Evolutionary conservation across 495 filamentous ascomycete genomes (phyloP).

Genomic region (Cairneyella variabilis): DNA sequence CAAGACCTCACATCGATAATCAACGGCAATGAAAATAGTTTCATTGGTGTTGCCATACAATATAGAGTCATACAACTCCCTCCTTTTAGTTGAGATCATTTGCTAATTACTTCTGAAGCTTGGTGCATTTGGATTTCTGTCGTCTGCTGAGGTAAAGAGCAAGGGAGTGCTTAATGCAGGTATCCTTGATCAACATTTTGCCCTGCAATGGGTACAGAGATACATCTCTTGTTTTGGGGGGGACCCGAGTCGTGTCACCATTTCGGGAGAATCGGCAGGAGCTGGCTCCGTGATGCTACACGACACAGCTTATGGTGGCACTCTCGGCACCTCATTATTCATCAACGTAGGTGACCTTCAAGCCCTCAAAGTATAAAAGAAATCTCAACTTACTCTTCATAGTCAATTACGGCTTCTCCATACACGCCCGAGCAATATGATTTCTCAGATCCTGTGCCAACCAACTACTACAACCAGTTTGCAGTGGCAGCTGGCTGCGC

Average conservation of each 20-base stretch:
- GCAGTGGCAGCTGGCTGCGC: conserved; percentile 47
- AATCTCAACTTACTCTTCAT: not conserved
- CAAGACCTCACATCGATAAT: conserved; percentile 41
- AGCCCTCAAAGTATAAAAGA: not conserved
- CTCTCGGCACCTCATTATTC: conserved; percentile 18
- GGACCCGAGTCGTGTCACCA: conserved; percentile 59
- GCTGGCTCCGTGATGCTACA: conserved; percentile 64
- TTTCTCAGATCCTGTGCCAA: conserved; percentile 48
- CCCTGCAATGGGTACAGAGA: conserved; percentile 69
- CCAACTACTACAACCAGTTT: conserved; percentile 53
- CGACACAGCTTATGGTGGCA: conserved; percentile 50
- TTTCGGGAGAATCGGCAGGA: conserved; percentile 69
- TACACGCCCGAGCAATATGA: conserved; percentile 41
- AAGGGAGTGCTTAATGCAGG: conserved; percentile 58
- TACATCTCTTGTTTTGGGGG: conserved; percentile 69
- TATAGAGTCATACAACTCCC: conserved; percentile 43
- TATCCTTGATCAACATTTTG: conserved; percentile 62
- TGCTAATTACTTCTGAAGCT: conserved; percentile 22
- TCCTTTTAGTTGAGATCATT: not conserved
- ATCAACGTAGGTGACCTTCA: conserved; percentile 1
- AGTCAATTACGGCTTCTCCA: conserved; percentile 25
- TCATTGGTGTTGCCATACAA: conserved; percentile 59
- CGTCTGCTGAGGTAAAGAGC: conserved; percentile 37
- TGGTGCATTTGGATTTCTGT: conserved; percentile 62
- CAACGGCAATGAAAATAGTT: conserved; percentile 36